These are phyloP conservation scores for Alternaria tenuissima DNA, from an alignment of 2,329 filamentous ascomycete species.

Conservation along the genomic window DNA sequence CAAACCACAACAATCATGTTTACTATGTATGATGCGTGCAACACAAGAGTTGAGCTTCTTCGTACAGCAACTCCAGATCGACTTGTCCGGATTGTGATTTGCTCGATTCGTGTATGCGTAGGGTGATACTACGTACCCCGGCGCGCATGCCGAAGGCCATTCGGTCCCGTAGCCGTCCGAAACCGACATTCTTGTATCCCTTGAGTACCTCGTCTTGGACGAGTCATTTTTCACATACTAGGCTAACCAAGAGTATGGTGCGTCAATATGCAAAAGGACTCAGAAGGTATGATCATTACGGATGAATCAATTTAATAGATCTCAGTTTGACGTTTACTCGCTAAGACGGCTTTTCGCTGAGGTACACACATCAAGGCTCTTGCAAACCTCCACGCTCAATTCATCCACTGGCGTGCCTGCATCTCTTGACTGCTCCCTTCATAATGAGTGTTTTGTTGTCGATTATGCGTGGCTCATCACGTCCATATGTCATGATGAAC, in stretches of 20 bases:
- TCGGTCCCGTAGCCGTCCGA: constrained; percentile 24
- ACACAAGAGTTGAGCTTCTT: constrained; percentile 7
- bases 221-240: constrained; percentile 28
- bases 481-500: not conserved
- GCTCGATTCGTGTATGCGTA: constrained; percentile 8
- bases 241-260: constrained; percentile 31
- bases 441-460: not conserved
- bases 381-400: no score
- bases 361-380: no score
- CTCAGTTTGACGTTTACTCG: no score
- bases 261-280: constrained; percentile 15
- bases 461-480: not conserved
- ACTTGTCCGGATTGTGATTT: constrained; percentile 5
- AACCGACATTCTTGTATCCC: constrained; percentile 24
- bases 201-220: constrained; percentile 29
- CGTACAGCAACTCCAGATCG: constrained; percentile 2
- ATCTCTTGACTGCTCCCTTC: no score
- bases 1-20: no score
- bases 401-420: no score
- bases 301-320: not conserved
- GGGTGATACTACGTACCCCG: constrained; percentile 21
- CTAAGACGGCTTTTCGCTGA: no score
- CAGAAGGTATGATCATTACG: not conserved
- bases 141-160: constrained; percentile 17
- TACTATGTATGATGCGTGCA: not conserved